Evolutionary conservation across 106 monocot species (phyloP), one percentile per base, ranked within the genome.

Genomic region (Ottelia alismoides): DNA sequence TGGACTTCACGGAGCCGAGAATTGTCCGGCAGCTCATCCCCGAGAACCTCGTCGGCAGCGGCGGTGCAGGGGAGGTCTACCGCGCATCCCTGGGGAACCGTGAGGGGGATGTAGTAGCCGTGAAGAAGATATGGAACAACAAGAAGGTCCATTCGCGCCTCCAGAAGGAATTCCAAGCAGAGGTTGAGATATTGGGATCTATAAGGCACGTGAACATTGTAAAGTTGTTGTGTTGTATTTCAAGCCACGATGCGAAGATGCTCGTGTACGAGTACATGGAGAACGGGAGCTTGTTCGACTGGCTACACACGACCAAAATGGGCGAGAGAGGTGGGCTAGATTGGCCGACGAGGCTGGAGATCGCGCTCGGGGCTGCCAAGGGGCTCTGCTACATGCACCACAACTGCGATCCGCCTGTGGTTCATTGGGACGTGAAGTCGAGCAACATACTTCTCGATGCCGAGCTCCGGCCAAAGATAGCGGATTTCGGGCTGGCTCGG

Each of bases 401-500:
- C n/a, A n/a, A n/a, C n/a, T n/a, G n/a, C n/a, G n/a, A n/a, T n/a
- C n/a, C n/a, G n/a, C n/a, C n/a, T n/a, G n/a, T n/a, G n/a, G n/a
- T n/a, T n/a, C n/a, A n/a, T n/a, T n/a, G n/a, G n/a, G 56, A 56
- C 32, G 32, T 56, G 21, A 56, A 56, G 31, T 30, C 56, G 32
- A 35, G 56, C 31, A 56, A 56, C 20, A 35, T 56, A 18, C 56
- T 56, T 20, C 28, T 56, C 19, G 56, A 35, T 35, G 29, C 12
- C 20, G 56, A 32, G 2, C 31, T 56, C 31, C 1, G 40, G 14
- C 28, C 56, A 9, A 56, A 35, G 21, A 3, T 56, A 1, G 27
- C 56, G 22, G 56, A 56, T 16, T 56, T 56, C 28, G 56, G 56
- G 11, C 20, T 32, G 16, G 84, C 90, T 0, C 27, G 83, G 73